A percentile compares a stretch with the other conserved stretches of the same genome.
Evolutionary conservation across 176 grass and related monocot genomes (phyloP).

Genomic region (Miscanthus lutarioriparius): DNA sequence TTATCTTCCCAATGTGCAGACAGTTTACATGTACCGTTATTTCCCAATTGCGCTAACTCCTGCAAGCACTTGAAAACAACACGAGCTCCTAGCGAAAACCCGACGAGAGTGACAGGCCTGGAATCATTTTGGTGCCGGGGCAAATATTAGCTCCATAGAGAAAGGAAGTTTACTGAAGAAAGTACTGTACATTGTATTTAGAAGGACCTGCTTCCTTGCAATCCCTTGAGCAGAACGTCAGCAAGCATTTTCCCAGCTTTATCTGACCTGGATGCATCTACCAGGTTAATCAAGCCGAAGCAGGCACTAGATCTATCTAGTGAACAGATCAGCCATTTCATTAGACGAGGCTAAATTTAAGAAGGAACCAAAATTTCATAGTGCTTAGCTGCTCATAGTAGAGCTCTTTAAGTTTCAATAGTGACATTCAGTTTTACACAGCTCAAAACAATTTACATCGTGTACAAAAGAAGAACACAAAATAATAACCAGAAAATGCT

Average conservation of each 20-base stretch:
- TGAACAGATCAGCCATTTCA: background rate
- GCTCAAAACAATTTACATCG: background rate
- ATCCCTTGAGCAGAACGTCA: slow-evolving; percentile 80
- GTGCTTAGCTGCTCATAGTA: background rate
- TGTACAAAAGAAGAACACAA: background rate
- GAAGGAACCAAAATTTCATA: background rate
- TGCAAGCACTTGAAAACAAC: slow-evolving; percentile 88
- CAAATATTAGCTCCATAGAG: slow-evolving; percentile 22
- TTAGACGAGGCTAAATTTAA: background rate
- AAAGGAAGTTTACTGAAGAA: background rate
- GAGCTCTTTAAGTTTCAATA: background rate
- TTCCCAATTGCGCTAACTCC: slow-evolving; percentile 63
- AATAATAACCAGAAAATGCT: background rate
- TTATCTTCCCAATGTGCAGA: background rate
- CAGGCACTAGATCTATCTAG: background rate
- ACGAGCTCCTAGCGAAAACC: slow-evolving; percentile 88
- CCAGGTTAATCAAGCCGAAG: background rate
- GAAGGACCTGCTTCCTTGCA: slow-evolving; percentile 88
- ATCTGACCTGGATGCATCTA: slow-evolving; percentile 70
- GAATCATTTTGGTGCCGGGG: background rate
- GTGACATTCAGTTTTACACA: background rate
- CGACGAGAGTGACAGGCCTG: slow-evolving; percentile 89
- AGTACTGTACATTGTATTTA: slow-evolving; percentile 2
- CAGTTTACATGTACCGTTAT: slow-evolving; percentile 59
- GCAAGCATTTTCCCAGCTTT: slow-evolving; percentile 95